Percentiles rank a stretch among this genome's conserved stretches.
phyloP scores from a whole-genome alignment of 257 asterid genomes.

The Salvia miltiorrhiza region DNA sequence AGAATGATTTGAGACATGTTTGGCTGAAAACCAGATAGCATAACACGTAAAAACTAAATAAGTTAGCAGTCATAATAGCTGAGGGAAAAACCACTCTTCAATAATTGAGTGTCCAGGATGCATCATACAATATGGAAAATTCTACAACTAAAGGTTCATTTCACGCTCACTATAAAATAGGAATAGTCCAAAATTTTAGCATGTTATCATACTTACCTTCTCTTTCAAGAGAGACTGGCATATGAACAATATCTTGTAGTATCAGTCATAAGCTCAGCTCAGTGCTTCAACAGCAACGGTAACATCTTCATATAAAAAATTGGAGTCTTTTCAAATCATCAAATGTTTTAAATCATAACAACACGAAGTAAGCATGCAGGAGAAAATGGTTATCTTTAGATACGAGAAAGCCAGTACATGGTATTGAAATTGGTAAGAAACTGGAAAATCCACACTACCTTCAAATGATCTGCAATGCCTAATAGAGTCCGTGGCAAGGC shows the following conservation, averaged over 20 bases:
- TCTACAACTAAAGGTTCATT: background rate
- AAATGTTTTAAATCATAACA: background rate
- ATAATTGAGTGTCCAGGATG: background rate
- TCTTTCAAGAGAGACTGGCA: slow-evolving; percentile 6
- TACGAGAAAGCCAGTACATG: background rate
- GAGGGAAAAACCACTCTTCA: background rate
- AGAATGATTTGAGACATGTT: background rate
- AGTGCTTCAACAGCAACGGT: slow-evolving; percentile 35
- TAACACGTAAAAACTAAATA: background rate
- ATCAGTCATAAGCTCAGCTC: slow-evolving; percentile 14
- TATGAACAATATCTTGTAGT: slow-evolving; percentile 8
- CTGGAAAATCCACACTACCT: slow-evolving; percentile 27
- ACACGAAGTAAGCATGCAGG: background rate
- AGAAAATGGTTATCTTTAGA: background rate
- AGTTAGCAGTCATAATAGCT: background rate
- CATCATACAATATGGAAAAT: background rate
- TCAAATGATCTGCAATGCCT: slow-evolving; percentile 24
- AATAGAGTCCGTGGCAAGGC: slow-evolving; percentile 25
- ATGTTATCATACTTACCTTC: slow-evolving; percentile 9
- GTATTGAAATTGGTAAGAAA: background rate
- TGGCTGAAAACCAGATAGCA: background rate
- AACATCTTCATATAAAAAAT: slow-evolving; percentile 4
- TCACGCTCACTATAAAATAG: background rate
- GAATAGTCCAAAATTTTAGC: background rate
- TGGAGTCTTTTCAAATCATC: background rate